Conservation (phyloP, 2,329 filamentous ascomycete species). For the Exophiala alcalophila region DNA sequence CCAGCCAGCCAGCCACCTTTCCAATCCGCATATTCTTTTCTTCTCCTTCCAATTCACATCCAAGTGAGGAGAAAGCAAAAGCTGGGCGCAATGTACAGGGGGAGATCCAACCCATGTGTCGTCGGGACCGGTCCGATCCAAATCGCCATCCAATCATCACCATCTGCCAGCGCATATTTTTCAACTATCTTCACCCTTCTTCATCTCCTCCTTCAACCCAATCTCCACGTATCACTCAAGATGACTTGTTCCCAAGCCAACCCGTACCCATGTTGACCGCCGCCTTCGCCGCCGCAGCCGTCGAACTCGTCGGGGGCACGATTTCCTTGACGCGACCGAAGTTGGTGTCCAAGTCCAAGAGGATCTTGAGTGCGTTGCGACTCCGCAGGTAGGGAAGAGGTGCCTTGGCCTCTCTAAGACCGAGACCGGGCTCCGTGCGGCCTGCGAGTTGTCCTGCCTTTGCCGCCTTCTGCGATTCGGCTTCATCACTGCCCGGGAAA, state of each 20-base stretch:
- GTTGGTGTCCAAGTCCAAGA: slow-evolving; percentile 88
- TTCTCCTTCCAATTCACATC: not conserved
- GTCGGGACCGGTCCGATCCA: too few relatives aligned
- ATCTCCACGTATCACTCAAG: too few relatives aligned
- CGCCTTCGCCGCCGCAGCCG: not conserved
- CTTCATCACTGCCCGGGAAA: slow-evolving; percentile 62
- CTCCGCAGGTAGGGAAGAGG: slow-evolving; percentile 68
- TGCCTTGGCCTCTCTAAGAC: slow-evolving; percentile 61
- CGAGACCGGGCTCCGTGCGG: slow-evolving; percentile 61
- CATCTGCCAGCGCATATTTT: too few relatives aligned
- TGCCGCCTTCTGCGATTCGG: slow-evolving; percentile 46
- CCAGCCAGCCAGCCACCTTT: too few relatives aligned
- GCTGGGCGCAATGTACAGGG: too few relatives aligned
- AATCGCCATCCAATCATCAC: too few relatives aligned
- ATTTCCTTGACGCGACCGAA: slow-evolving; percentile 73
- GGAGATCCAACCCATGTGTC: too few relatives aligned
- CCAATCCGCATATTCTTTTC: not conserved
- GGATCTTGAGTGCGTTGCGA: slow-evolving; percentile 90
- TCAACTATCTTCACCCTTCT: too few relatives aligned
- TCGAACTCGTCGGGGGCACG: slow-evolving; percentile 28
- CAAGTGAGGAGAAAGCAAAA: too few relatives aligned
- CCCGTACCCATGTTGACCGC: slow-evolving; percentile 6
- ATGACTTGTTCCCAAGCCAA: slow-evolving; percentile 7
- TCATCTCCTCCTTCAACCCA: too few relatives aligned
- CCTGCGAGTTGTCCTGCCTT: slow-evolving; percentile 49